Evolutionary conservation across 2,329 filamentous ascomycete species (phyloP).

Genomic region (Aureobasidium sp.): DNA sequence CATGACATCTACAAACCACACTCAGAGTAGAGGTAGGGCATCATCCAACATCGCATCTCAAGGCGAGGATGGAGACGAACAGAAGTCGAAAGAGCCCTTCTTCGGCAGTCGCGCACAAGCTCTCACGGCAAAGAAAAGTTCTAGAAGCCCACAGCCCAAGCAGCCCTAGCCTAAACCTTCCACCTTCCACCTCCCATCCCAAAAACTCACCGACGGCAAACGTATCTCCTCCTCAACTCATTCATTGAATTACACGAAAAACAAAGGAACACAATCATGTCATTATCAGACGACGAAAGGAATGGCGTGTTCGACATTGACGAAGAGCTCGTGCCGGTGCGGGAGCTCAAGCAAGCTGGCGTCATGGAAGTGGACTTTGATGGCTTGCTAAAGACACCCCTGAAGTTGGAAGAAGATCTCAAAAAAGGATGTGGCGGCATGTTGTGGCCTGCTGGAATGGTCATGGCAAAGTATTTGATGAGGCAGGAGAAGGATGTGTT

Average conservation of each 20-base stretch:
- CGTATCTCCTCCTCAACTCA: neutral
- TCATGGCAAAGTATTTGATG: constrained; percentile 79
- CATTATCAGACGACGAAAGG: constrained; percentile 8
- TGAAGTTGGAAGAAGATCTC: constrained; percentile 79
- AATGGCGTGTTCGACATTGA: constrained; percentile 31
- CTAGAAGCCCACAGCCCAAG: neutral
- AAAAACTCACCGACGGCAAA: constrained; percentile 1
- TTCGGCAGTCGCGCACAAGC: neutral
- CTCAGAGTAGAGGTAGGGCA: neutral
- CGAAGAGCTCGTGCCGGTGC: constrained; percentile 50
- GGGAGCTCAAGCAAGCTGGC: constrained; percentile 44
- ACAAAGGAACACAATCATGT: neutral
- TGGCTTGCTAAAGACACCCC: constrained; percentile 59
- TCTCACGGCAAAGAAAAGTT: neutral
- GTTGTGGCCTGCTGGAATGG: constrained; percentile 89
- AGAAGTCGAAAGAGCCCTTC: neutral
- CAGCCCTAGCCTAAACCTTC: constrained; percentile 3
- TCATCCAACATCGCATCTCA: too few relatives aligned
- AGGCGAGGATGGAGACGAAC: neutral
- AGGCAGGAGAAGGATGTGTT: constrained; percentile 61
- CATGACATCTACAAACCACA: neutral
- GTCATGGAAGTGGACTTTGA: constrained; percentile 59
- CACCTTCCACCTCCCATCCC: neutral
- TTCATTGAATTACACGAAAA: neutral
- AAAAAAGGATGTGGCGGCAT: constrained; percentile 85